Base-by-base conservation (phyloP, 371 early-diverging fungal species). In the Apophysomyces ossiformis region DNA sequence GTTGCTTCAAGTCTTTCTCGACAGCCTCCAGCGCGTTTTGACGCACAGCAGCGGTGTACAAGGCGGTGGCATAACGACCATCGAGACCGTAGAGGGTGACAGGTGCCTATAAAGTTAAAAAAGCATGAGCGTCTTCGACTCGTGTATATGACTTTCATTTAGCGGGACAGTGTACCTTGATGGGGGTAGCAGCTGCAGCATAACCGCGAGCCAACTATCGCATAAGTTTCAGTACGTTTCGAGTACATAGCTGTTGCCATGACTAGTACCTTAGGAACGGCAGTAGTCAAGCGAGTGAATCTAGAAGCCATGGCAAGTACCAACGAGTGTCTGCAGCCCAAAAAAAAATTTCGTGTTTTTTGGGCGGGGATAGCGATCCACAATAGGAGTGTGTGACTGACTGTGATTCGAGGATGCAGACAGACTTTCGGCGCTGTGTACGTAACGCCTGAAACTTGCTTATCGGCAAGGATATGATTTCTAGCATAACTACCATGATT, bases 31-130 rank as follows among this genome's bases (percentile, higher is more conserved):
- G 89, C 18, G 76, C 77, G 74, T 92, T 89, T 83, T 89, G 86
- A 76, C 93, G 93, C 71, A 90, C 86, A 35, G 97, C 97, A 56
- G 99, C 99, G 61, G 93, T 87, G 90, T 90, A 98, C 65, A 98
- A 89, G 43, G 99, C 98, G 26, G 97, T 96, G 64, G 99, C 98
- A 76, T 98, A 98, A 73, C 96, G 94, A 72, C 99, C 99, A 61
- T 96, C 95, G 76, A 98, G 91, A 70, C 96, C 96, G 87, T 92
- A 90, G 60, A 98, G 87, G 44, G 88, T 85, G 46, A 95, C 65
- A 37, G 97, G 97, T 57, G 90, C 88, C 94, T 95, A 72, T 61
- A 57, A 46, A 6, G 44, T 37, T 47, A n/a, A 37, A 41, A 58
- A 35, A 45, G 32, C 37, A 21, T 47, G 32, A 56, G 38, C 16